Evolutionary conservation across 2,329 filamentous ascomycete species (phyloP), one percentile per base, ranked within the genome.

Genomic region (Trichoderma cornu-damae): DNA sequence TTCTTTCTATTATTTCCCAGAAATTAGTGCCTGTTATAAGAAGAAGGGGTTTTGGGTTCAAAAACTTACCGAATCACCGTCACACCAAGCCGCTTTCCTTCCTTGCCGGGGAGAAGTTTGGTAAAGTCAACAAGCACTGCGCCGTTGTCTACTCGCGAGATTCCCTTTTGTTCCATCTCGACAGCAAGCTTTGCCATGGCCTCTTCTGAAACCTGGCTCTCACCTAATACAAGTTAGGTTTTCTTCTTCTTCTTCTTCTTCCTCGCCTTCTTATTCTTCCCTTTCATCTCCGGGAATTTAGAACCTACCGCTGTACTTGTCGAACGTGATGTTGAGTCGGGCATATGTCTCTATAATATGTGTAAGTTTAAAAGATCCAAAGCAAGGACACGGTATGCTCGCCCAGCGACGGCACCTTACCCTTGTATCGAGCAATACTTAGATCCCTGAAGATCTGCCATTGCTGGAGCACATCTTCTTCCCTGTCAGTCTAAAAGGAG

Each of bases 61-160:
- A 2, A n/a, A 30, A 37, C 63, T 30, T 62, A 66, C 65, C 86
- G 82, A 59, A 91, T 80, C 54, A 91, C 81, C 24, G 86, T 82
- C 67, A 83, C 85, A 64, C 86, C 87, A 9, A 90, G 80, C 59
- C 81, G 83, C 75, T 88, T 89, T 62, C 84, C 84, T 57, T 79
- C 74, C 72, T 87, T 87, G 59, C 84, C 84, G 7, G 81, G 74
- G 1, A 88, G 77, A 59, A 87, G 82, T 68, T 87, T 84, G 53
- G 80, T 75, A 67, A 91, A 89, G 70, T 91, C 84, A 57, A 92
- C 79, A 57, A 91, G 81, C 64, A 85, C 79, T 46, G 88, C 86
- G 38, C 87, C 87, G n/a, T 88, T 79, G 24, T 85, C 85, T 68
- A 88, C 84, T 66, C 88, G 81, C 2, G 82, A 83, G 30, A 92